Evolutionary conservation across 1,284 basidiomycete species (phyloP), one percentile per base, ranked within the genome.

Genomic region (Sporisorium scitamineum): DNA sequence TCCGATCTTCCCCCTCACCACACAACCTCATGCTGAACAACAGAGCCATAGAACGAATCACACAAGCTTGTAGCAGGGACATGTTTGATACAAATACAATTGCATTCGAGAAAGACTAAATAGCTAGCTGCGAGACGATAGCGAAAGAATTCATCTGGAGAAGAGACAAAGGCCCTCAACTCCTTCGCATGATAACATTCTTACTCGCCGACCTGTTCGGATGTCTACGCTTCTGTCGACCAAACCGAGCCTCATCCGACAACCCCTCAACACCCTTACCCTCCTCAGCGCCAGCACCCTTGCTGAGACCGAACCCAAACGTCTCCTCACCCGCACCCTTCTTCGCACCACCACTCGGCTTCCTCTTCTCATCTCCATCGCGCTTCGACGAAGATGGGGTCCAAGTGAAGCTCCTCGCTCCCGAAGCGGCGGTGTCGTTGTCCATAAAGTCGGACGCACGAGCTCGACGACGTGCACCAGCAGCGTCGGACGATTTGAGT

Each of bases 201-300:
- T 78, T 80, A 60, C 80, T 81, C 13, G 84, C 84, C 59, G 80
- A 82, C 32, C 84, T 74, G 41, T 77, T 72, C 7, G 80, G 76
- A 27, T 75, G 70, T 44, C 84, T 54, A 4, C 82, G 54, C 54
- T 77, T 76, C 47, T 73, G 80, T 6, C 85, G 63, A 18, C 85
- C 85, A 48, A 78, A 81, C 9, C 82, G 55, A 5, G 93, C 84
- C 89, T 92, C 88, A 94, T 94, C 90, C 94, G 88, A 29, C 92
- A 94, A 51, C 90, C 92, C 52, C 92, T 95, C 85, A 94, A 96
- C 68, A 86, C 88, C 76, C 45, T 82, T 80, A 68, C 84, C 73
- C 65, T 86, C 59, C 20, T 73, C 81, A 45, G 78, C 70, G 26
- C 80, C 80, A 0, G 82, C 81, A 9, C 85, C 85, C 52, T 82